Base-by-base conservation (phyloP, 2,329 filamentous ascomycete species). In the Ophiostoma triangulosporum region DNA sequence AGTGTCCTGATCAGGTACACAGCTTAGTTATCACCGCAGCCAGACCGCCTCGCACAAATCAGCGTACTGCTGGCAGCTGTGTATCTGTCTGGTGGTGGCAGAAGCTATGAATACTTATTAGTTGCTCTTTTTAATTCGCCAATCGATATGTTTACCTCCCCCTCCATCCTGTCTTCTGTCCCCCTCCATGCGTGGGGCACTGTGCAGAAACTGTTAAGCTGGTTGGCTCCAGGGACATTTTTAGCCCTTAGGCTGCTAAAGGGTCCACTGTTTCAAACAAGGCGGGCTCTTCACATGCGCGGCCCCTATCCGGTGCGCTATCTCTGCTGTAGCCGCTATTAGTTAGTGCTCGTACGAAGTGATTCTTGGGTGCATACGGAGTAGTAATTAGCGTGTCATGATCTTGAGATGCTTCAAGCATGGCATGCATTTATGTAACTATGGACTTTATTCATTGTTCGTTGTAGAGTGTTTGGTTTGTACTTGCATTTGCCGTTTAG, bases 161-260 rank as follows among this genome's bases (percentile, higher is more conserved):
- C 36, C 36, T 35, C 45, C 26, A 12, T 32, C 26, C 26, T 46
- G 27, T 24, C 43, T 29, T 14, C 40, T n/a, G 8, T 14, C 24
- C 40, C 40, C 24, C 40, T 45, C 40, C 15, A 46, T 46, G 15
- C 29, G 15, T 31, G 43, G 26, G 43, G 43, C 35, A 24, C 27
- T 26, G 26, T 14, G 8, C 38, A 8, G 24, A 51, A 54, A 49
- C 20, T 52, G 53, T 52, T 52, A 40, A 51, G 49, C 33, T 29
- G 27, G 33, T 45, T 32, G 54, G 45, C 31, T n/a, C 14, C 2
- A 32, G 33, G 29, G 17, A 15, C 49, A 12, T 36, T 48, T 32
- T 48, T 48, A 48, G 46, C 46, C 45, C 49, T 12, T 14, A 33
- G 36, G 20, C 29, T 46, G 26, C 36, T 15, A 35, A 26, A 29